Conservation (phyloP, 345 rosid species). For the Abelmoschus esculentus region DNA sequence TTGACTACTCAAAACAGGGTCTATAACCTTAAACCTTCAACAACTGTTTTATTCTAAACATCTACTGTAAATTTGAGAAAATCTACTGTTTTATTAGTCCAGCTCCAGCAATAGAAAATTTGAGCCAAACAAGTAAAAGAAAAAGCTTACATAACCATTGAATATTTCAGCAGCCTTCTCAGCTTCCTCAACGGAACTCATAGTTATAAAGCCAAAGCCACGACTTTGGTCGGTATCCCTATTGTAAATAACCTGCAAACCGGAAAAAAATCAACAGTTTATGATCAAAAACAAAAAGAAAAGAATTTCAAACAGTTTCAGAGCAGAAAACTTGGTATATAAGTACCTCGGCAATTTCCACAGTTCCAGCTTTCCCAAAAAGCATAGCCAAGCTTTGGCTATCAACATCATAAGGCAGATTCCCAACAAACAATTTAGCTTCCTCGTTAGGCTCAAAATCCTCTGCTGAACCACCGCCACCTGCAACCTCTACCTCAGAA, state of each 20-base stretch:
- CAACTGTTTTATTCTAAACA: no score
- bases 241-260: constrained; percentile 69
- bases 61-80: no score
- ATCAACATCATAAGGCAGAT: constrained; percentile 70
- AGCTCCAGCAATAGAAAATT: neutral
- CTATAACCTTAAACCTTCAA: no score
- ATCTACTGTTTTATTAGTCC: no score
- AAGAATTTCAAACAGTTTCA: neutral
- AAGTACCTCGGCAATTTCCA: constrained; percentile 97
- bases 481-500: constrained; percentile 21
- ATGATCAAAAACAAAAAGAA: constrained; percentile 1
- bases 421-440: constrained; percentile 83
- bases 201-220: constrained; percentile 89
- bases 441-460: constrained; percentile 59
- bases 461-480: constrained; percentile 18
- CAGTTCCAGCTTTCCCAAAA: constrained; percentile 82
- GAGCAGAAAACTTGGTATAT: constrained; percentile 8
- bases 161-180: constrained; percentile 70
- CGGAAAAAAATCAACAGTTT: neutral
- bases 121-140: neutral
- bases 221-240: constrained; percentile 82
- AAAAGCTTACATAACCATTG: constrained; percentile 56
- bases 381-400: constrained; percentile 75
- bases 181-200: constrained; percentile 84
- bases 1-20: no score